Percentiles rank a stretch among this genome's conserved stretches.
Evolutionary conservation across 177 flowering plant genomes (phyloP).

Genomic region (Vitis hybrid): DNA sequence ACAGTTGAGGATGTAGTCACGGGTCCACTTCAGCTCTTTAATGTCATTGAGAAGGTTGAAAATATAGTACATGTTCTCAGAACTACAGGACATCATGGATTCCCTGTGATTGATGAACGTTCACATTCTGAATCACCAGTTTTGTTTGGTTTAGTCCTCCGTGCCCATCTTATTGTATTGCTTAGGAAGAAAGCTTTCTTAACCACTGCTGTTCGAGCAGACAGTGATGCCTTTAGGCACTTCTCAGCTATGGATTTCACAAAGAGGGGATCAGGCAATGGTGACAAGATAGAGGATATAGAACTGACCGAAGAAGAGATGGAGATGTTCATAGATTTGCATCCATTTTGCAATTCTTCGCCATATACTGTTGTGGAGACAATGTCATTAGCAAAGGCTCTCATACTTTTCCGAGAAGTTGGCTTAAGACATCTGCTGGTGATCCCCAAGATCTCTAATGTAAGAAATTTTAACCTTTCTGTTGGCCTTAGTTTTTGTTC

Average conservation of each 20-base stretch:
- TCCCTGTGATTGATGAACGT: conserved; percentile 86
- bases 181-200: conserved; percentile 64
- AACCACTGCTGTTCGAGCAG: conserved; percentile 24
- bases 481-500: neutral
- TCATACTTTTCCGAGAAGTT: conserved; percentile 74
- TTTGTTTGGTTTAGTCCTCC: conserved; percentile 73
- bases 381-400: conserved; percentile 92
- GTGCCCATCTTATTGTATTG: conserved; percentile 69
- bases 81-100: conserved; percentile 76
- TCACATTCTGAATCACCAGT: conserved; percentile 48
- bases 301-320: conserved; percentile 70
- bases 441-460: conserved; percentile 65
- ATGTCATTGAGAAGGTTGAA: conserved; percentile 76
- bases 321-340: conserved; percentile 91
- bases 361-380: conserved; percentile 93
- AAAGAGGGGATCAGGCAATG: conserved; percentile 60
- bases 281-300: conserved; percentile 61
- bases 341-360: conserved; percentile 81
- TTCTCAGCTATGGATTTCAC: conserved; percentile 75
- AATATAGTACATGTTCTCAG: conserved; percentile 68
- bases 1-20: conserved; percentile 70
- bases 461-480: conserved; percentile 38
- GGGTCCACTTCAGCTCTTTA: conserved; percentile 69
- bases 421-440: conserved; percentile 88
- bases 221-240: conserved; percentile 28